Base-by-base conservation (phyloP, 495 filamentous ascomycete species). In the Talaromyces nanjingensis region DNA sequence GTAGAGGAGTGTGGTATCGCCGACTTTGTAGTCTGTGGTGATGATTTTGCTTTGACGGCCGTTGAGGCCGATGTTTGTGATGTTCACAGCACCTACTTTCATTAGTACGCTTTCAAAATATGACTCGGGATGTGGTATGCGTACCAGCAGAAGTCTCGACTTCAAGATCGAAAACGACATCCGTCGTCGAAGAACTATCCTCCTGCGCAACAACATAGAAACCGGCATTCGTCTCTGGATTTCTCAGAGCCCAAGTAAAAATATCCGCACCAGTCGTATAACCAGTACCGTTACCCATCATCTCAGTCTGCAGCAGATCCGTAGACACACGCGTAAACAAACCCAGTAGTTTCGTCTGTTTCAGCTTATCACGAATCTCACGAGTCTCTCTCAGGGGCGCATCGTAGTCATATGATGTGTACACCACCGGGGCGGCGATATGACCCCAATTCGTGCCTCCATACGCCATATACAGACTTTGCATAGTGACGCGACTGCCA, bases 31-130 rank as follows among this genome's bases (percentile, higher is more conserved):
- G 67, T 93, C 88, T 6, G 86, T 88, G 27, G 91, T 84, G 59
- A 88, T 82, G 61, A 87, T 81, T 66, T 91, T 90, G 5, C 87
- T 87, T 65, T 93, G 90, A 25, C 88, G 80, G 0, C 89, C 89
- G 65, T 81, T 79, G 1, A 92, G 74, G 1, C 80, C 83, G 9
- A 92, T 79, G 12, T 85, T 83, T 0, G 88, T 87, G 37, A 91
- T 79, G 0, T 78, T 79, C 25, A 89, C 63, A 6, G 72, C 65
- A 1, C 71, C 74, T 71, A 16, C 4, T 24, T n/a, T 22, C 2
- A 20, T 49, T 49, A 49, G 45, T 49, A 24, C 22, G 22, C 22
- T 24, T 24, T 24, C 22, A 24, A 24, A 24, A 24, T 24, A 24
- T 24, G 22, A 24, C 22, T 24, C 22, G 22, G 22, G 22, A 24